Percentiles rank a stretch among this genome's conserved stretches.
Evolutionary conservation across 1,284 basidiomycete species (phyloP).

Genomic region (Tylopilus microsporus): DNA sequence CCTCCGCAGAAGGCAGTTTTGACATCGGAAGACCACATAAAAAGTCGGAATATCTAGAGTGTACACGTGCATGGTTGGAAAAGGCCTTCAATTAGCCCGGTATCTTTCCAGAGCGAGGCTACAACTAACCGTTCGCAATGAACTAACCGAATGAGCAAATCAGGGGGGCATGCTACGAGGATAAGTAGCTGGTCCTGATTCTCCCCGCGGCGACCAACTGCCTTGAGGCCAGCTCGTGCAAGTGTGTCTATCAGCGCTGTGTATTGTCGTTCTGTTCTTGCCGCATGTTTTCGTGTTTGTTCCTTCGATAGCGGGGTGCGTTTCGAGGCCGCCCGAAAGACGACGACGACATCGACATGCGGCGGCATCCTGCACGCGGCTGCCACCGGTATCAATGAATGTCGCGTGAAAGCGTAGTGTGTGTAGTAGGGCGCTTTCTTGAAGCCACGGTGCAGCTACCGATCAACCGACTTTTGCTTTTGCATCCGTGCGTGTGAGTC

Average conservation of each 20-base stretch:
- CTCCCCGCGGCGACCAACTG: constrained; percentile 69
- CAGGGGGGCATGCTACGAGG: constrained; percentile 69
- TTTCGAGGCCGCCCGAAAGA: constrained; percentile 56
- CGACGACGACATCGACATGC: constrained; percentile 65
- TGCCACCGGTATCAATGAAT: background rate
- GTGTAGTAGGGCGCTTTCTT: background rate
- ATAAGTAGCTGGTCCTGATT: constrained; percentile 74
- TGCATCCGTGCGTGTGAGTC: background rate
- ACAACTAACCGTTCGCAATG: constrained; percentile 68
- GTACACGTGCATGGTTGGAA: constrained; percentile 2
- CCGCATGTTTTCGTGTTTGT: constrained; percentile 55
- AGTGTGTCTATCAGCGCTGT: constrained; percentile 58
- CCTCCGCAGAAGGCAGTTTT: constrained; percentile 39
- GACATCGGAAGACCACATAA: constrained; percentile 58
- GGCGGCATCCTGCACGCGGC: constrained; percentile 36
- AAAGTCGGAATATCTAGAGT: constrained; percentile 55
- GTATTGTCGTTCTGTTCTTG: constrained; percentile 66
- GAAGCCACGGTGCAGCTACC: background rate
- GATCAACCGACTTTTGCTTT: background rate
- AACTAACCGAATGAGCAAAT: constrained; percentile 60
- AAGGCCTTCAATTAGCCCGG: background rate
- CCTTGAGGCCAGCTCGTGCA: constrained; percentile 57
- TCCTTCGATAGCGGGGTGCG: constrained; percentile 48
- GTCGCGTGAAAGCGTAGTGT: background rate
- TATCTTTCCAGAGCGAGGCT: background rate